Conservation (phyloP, 2,329 filamentous ascomycete genomes). For the Dryadomyces quercivorus region DNA sequence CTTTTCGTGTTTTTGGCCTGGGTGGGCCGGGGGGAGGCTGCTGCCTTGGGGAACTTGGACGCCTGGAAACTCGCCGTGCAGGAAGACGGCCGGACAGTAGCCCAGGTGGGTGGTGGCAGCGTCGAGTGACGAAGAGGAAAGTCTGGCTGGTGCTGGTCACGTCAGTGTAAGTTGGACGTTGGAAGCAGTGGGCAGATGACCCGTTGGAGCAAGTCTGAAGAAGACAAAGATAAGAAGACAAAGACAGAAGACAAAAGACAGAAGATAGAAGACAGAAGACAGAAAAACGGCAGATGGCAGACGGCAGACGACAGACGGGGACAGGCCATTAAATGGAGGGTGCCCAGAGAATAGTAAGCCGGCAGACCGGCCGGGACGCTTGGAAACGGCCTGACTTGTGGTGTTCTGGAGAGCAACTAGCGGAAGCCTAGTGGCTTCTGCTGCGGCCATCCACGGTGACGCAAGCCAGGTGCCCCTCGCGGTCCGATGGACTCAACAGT, state of each 20-base stretch:
- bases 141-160: constrained; percentile 21
- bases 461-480: neutral
- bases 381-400: neutral
- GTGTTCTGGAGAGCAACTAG: neutral
- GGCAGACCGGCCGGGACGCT: neutral
- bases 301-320: no score
- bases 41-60: neutral
- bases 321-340: neutral
- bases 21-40: neutral
- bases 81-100: neutral
- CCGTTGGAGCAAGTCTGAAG: neutral
- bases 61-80: no score
- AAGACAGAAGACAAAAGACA: neutral
- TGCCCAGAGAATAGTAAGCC: no score
- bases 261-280: neutral
- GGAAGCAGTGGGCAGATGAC: neutral
- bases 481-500: no score
- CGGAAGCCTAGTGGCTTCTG: neutral
- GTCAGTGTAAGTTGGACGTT: constrained; percentile 22
- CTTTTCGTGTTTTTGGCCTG: neutral
- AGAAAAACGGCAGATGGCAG: no score
- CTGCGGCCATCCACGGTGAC: neutral
- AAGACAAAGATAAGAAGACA: neutral
- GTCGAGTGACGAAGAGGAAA: constrained; percentile 15
- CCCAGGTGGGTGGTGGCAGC: constrained; percentile 11